phyloP scores from a whole-genome alignment of 2,329 filamentous ascomycete genomes.

The Verticillium longisporum region DNA sequence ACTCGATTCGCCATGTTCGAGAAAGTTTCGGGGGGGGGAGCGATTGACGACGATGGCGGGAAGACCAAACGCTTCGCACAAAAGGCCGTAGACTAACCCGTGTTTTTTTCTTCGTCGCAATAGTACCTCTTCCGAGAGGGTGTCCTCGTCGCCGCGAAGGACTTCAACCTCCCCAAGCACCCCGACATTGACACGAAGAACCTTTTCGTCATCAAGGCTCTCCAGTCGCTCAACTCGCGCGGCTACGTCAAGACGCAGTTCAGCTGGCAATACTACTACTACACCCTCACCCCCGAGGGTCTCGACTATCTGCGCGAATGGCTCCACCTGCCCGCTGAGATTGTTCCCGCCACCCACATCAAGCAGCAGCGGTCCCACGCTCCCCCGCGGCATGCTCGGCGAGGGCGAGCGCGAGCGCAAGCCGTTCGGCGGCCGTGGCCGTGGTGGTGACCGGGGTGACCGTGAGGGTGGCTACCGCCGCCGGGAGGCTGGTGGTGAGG shows the following conservation, averaged over 20 bases:
- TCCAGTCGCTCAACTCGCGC: constrained; percentile 95
- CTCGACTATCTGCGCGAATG: constrained; percentile 99
- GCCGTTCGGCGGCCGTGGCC: constrained; percentile 72
- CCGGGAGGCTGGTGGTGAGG: constrained; percentile 75
- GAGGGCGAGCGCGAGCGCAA: constrained; percentile 76
- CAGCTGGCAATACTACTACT: constrained; percentile 99
- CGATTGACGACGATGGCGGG: neutral
- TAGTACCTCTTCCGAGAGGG: constrained; percentile 94
- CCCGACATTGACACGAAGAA: constrained; percentile 99
- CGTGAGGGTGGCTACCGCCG: constrained; percentile 89
- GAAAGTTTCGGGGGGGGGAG: neutral
- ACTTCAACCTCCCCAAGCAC: constrained; percentile 98
- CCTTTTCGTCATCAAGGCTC: constrained; percentile 98
- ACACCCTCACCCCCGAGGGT: constrained; percentile 98
- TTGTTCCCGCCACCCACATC: constrained; percentile 99
- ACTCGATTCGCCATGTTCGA: neutral
- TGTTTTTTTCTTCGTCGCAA: constrained; percentile 9
- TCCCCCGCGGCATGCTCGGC: constrained; percentile 97
- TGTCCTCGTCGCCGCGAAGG: constrained; percentile 97
- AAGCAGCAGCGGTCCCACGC: constrained; percentile 99
- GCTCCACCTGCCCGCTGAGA: constrained; percentile 99
- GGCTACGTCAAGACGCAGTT: constrained; percentile 99
- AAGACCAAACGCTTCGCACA: neutral
- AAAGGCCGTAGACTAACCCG: constrained; percentile 13
- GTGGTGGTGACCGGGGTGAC: constrained; percentile 69